These are phyloP conservation scores for Hypomontagnella monticulosa DNA, from an alignment of 495 filamentous ascomycete species.

Conservation along the genomic window DNA sequence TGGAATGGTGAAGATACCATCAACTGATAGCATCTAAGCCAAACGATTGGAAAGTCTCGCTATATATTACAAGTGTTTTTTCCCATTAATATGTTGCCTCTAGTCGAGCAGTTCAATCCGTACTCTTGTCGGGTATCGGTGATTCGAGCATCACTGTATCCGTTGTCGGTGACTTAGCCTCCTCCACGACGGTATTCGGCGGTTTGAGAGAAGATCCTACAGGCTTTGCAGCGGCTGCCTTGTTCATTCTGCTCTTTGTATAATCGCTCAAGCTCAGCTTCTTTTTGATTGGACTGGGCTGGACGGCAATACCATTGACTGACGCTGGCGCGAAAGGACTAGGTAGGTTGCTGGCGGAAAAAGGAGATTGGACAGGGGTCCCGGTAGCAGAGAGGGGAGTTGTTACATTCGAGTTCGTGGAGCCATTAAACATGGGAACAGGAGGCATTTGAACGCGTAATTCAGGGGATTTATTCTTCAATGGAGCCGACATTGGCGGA, in stretches of 20 bases:
- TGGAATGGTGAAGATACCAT: not conserved
- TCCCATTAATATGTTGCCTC: not conserved
- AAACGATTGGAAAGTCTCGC: not conserved
- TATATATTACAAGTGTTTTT: constrained; percentile 21
- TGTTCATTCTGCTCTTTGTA: constrained; percentile 63
- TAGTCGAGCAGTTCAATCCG: constrained; percentile 19
- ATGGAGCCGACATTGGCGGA: constrained; percentile 15
- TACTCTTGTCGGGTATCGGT: constrained; percentile 46
- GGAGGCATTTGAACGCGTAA: constrained; percentile 63
- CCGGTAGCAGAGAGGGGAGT: constrained; percentile 58
- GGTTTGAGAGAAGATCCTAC: constrained; percentile 47
- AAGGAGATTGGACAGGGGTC: constrained; percentile 63
- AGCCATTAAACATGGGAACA: constrained; percentile 51
- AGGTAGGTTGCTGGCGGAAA: constrained; percentile 49
- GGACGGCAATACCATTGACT: constrained; percentile 55
- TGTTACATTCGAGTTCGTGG: constrained; percentile 42
- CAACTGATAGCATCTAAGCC: constrained; percentile 5
- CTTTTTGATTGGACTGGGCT: constrained; percentile 73
- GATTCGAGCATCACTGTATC: constrained; percentile 45
- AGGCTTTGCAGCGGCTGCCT: constrained; percentile 52
- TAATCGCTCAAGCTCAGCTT: constrained; percentile 81
- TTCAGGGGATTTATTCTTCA: constrained; percentile 54
- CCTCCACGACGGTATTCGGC: constrained; percentile 48
- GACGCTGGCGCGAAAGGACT: constrained; percentile 56
- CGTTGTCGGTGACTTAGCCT: constrained; percentile 53